A percentile compares a stretch with the other conserved stretches of the same genome.
Conservation (phyloP, 2,329 filamentous ascomycete genomes). For the Fusarium sp. region DNA sequence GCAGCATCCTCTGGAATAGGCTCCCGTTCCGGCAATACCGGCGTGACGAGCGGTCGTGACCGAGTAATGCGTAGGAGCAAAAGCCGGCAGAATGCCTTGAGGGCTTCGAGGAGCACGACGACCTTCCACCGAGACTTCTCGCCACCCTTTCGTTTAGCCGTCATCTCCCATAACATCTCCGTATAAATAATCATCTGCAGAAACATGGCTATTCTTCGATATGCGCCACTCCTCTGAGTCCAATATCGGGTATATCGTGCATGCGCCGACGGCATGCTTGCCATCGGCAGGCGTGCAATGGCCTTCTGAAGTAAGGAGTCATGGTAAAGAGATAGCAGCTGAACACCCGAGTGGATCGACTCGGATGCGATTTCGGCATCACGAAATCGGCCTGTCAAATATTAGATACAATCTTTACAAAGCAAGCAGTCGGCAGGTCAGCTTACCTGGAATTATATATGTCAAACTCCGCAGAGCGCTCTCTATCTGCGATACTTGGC, state of each 20-base stretch:
- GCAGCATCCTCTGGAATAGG: slow-evolving; percentile 72
- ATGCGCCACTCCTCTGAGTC: slow-evolving; percentile 72
- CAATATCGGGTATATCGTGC: slow-evolving; percentile 75
- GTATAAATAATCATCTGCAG: slow-evolving; percentile 95
- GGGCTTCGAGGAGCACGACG: slow-evolving; percentile 82
- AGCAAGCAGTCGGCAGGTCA: not conserved
- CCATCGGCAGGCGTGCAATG: slow-evolving; percentile 67
- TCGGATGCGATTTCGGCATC: slow-evolving; percentile 97
- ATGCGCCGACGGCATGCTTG: slow-evolving; percentile 67
- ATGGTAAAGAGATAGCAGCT: slow-evolving; percentile 92
- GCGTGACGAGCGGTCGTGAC: slow-evolving; percentile 82
- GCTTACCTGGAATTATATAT: slow-evolving; percentile 88
- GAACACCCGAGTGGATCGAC: slow-evolving; percentile 87
- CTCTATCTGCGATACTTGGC: slow-evolving; percentile 94
- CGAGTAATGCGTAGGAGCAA: slow-evolving; percentile 85
- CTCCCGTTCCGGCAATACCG: slow-evolving; percentile 87
- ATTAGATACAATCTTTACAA: slow-evolving; percentile 14
- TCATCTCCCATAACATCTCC: slow-evolving; percentile 97
- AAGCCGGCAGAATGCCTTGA: slow-evolving; percentile 87
- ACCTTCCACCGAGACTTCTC: slow-evolving; percentile 86
- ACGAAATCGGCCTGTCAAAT: slow-evolving; percentile 75
- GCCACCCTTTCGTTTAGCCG: slow-evolving; percentile 85
- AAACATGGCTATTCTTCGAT: slow-evolving; percentile 82
- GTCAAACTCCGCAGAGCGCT: slow-evolving; percentile 91
- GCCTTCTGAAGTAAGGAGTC: slow-evolving; percentile 81